phyloP scores from a whole-genome alignment of 108 stramenopile genomes.

The Epithemia pelagica region DNA sequence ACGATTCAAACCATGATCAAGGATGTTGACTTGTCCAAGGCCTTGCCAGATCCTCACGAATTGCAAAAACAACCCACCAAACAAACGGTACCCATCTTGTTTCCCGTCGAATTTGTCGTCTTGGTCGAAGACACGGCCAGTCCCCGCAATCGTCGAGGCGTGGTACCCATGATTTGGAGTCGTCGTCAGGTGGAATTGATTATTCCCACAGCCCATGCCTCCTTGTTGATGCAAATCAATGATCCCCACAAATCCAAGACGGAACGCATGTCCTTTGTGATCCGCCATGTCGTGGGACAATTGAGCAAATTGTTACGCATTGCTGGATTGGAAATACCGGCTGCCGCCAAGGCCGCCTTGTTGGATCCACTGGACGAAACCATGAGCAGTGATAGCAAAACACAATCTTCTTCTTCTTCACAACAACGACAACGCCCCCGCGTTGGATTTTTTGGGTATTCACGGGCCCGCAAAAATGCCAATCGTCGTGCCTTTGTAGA shows the following conservation, averaged over 20 bases:
- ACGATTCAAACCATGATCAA: conserved; percentile 18
- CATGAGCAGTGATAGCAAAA: not conserved
- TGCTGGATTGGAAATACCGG: conserved; percentile 41
- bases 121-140: not conserved
- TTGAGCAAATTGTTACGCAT: conserved; percentile 47
- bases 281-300: conserved; percentile 32
- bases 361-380: not conserved
- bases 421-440: not conserved
- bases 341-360: not conserved
- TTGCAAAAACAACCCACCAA: not conserved
- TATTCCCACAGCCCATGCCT: conserved; percentile 16
- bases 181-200: conserved; percentile 37
- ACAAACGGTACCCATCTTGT: not conserved
- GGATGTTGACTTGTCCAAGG: not conserved
- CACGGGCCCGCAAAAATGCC: conserved; percentile 21
- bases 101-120: not conserved
- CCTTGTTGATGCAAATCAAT: not conserved
- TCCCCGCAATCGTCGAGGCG: too few species aligned
- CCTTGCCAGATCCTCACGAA: not conserved
- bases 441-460: too few species aligned
- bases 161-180: conserved; percentile 9
- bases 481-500: conserved; percentile 29
- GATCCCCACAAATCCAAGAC: not conserved
- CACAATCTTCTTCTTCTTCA: not conserved
- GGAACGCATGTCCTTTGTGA: not conserved